phyloP scores from a whole-genome alignment of 768 basidiomycete species.

The Cytidiella melzeri region DNA sequence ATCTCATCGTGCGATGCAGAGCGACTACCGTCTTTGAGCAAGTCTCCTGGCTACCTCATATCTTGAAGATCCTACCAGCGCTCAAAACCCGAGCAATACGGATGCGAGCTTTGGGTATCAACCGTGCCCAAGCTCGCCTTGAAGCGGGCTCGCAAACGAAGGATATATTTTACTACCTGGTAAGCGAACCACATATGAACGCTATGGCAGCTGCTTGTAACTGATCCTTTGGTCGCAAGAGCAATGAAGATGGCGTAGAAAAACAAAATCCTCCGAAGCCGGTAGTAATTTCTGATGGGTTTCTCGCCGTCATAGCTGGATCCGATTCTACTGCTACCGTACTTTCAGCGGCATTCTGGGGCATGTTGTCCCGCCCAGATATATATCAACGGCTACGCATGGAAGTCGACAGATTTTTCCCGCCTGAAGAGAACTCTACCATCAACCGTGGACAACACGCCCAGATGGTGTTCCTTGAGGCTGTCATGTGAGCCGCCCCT shows the following conservation, averaged over 20 bases:
- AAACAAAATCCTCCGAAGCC: background rate
- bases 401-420: slow-evolving; percentile 35
- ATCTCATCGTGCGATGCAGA: too few species aligned
- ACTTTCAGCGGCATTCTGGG: slow-evolving; percentile 33
- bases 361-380: slow-evolving; percentile 33
- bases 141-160: background rate
- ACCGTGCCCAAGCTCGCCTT: background rate
- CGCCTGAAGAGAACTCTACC: slow-evolving; percentile 18
- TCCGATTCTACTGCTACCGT: slow-evolving; percentile 11
- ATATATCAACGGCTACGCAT: slow-evolving; percentile 30
- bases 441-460: slow-evolving; percentile 17
- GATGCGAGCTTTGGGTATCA: slow-evolving; percentile 1
- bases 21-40: background rate
- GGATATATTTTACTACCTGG: slow-evolving; percentile 10
- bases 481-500: slow-evolving; percentile 24
- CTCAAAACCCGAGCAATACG: background rate
- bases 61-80: slow-evolving; percentile 6
- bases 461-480: slow-evolving; percentile 30
- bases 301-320: slow-evolving; percentile 11
- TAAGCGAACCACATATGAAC: too few species aligned
- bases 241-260: slow-evolving; percentile 3
- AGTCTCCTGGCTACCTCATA: slow-evolving; percentile 6
- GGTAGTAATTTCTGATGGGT: slow-evolving; percentile 1
- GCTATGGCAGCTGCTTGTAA: too few species aligned
- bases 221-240: too few species aligned